Conservation (phyloP, 208 protist species). For the Leishmania tarentolae region DNA sequence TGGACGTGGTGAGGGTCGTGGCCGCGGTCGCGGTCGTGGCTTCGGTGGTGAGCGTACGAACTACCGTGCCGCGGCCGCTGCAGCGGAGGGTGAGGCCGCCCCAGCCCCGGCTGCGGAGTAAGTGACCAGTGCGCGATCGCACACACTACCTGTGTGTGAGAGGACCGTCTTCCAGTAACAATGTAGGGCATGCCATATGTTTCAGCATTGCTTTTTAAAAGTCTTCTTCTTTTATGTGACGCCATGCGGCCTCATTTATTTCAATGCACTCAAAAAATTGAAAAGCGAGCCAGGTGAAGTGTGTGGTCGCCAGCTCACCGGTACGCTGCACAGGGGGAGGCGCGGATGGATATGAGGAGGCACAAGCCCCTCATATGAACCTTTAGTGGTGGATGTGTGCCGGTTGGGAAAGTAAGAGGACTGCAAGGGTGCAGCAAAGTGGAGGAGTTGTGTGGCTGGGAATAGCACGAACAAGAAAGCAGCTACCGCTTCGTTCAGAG, state of each 20-base stretch:
- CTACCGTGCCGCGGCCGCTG: slow-evolving; percentile 63
- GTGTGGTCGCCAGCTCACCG: neutral
- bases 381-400: neutral
- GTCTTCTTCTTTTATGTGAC: slow-evolving; percentile 9
- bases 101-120: slow-evolving; percentile 42
- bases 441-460: neutral
- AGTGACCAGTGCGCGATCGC: slow-evolving; percentile 33
- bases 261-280: neutral
- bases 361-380: neutral
- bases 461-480: neutral
- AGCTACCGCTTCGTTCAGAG: neutral
- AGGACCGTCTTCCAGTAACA: slow-evolving; percentile 39
- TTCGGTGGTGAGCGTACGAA: slow-evolving; percentile 80
- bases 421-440: too few species aligned
- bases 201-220: slow-evolving; percentile 15
- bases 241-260: neutral
- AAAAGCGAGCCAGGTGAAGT: too few species aligned
- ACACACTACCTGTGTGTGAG: slow-evolving; percentile 13
- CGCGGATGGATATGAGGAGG: neutral
- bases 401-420: neutral
- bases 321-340: neutral
- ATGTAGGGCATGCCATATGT: slow-evolving; percentile 20
- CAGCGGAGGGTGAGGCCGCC: slow-evolving; percentile 28
- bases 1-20: slow-evolving; percentile 62
- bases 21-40: slow-evolving; percentile 75